Base-by-base conservation (phyloP, 1,284 basidiomycete species). In the Golubevia sp. region DNA sequence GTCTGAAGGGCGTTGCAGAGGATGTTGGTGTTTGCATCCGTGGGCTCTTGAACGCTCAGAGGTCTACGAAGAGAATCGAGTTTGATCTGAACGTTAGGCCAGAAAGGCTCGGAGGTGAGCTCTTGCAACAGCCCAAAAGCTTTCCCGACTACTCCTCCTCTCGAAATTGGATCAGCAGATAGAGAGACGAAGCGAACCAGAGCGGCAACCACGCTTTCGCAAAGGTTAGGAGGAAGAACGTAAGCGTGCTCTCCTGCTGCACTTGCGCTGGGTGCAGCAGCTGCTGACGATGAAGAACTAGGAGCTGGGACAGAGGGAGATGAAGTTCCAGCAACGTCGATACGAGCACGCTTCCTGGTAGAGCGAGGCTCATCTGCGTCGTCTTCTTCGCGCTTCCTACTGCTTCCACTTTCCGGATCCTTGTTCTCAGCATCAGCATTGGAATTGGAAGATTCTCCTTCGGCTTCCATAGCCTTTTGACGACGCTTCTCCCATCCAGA, bases 31-130 rank as follows among this genome's bases (percentile, higher is more conserved):
- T 88, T 87, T 11, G 86, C 85, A 51, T 94, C 93, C 54, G 87
- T 89, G 67, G 94, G 87, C 49, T 97, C 94, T 48, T 72, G 70
- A 55, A 73, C 67, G 21, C 77, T 71, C 50, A 83, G 61, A 15
- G 74, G 87, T 88, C 91, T 83, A 68, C 75, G 71, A 70, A 73
- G 66, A 61, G 70, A 51, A 24, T 71, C 89, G 52, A 98, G 86
- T 72, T 97, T 97, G 67, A 98, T 91, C 8, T 91, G 92, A 15
- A 98, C 93, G 77, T 96, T 94, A n/a, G 88, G 90, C 91, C 97
- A 94, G 18, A 93, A 93, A 57, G 88, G 89, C 0, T 91, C 89
- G 1, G 91, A 89, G 25, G 95, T 88, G 73, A 97, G 90, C 71
- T 89, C 87, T 76, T 91, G 90, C 64, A 99, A 87, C n/a, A 97